Conservation (phyloP, 257 asterid genomes). For the Catharanthus roseus region DNA sequence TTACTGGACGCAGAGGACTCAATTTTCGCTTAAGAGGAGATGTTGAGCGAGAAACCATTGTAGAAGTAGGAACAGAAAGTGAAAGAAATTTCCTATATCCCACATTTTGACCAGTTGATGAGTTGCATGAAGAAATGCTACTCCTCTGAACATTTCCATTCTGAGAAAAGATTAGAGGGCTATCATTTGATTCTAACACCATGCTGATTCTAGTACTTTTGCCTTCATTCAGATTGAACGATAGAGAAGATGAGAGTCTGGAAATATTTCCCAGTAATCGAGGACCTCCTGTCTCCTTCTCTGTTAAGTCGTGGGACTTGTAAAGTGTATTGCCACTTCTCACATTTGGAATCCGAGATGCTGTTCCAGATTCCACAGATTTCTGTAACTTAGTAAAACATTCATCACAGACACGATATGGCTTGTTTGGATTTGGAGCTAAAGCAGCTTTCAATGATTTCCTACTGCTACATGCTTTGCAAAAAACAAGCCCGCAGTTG, state of each 20-base stretch:
- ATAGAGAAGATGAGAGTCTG: conserved; percentile 57
- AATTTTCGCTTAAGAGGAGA: conserved; percentile 51
- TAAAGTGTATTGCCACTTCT: conserved; percentile 29
- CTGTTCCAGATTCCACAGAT: conserved; percentile 30
- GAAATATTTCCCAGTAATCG: conserved; percentile 32
- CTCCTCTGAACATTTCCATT: conserved; percentile 40
- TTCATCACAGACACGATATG: conserved; percentile 93
- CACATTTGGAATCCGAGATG: conserved; percentile 30
- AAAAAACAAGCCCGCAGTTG: conserved; percentile 86
- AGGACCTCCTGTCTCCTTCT: conserved; percentile 34
- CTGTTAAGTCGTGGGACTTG: conserved; percentile 36
- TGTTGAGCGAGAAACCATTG: conserved; percentile 43
- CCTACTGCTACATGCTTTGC: conserved; percentile 63
- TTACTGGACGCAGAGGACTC: conserved; percentile 34
- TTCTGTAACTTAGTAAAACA: conserved; percentile 66
- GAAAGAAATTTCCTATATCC: conserved; percentile 36
- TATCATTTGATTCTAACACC: conserved; percentile 33
- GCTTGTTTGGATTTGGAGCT: conserved; percentile 70
- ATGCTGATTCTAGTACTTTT: conserved; percentile 26
- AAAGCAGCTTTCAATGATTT: conserved; percentile 71
- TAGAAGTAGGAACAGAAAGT: conserved; percentile 40
- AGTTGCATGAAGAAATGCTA: conserved; percentile 44
- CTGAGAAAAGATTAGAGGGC: conserved; percentile 35
- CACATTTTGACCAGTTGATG: conserved; percentile 41
- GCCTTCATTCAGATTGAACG: conserved; percentile 44